These are phyloP conservation scores for Fusarium pseudocircinatum DNA, from an alignment of 2,329 filamentous ascomycete genomes.

Conservation along the genomic window DNA sequence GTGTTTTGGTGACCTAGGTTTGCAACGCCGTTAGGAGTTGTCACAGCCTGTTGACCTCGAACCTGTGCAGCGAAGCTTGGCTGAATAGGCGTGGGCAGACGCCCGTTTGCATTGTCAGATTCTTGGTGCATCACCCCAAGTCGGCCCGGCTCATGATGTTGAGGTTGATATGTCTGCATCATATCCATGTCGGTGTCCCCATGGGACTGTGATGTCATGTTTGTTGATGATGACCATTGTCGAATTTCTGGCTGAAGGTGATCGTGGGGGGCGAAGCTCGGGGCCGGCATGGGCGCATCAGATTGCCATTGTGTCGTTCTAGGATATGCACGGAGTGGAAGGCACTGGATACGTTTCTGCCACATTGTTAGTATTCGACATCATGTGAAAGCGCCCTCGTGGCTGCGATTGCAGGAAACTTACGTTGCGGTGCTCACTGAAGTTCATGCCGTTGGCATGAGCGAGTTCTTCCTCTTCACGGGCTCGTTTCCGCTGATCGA, in stretches of 20 bases:
- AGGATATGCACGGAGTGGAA: constrained; percentile 61
- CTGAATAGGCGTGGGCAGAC: constrained; percentile 69
- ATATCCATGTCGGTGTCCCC: constrained; percentile 61
- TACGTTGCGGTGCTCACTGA: constrained; percentile 63
- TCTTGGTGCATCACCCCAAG: constrained; percentile 24
- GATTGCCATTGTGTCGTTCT: constrained; percentile 44
- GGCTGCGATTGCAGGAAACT: constrained; percentile 33
- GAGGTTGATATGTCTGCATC: constrained; percentile 52
- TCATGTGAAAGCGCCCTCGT: background rate
- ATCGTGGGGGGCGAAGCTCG: constrained; percentile 54
- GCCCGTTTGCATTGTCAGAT: constrained; percentile 49
- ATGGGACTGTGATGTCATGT: constrained; percentile 22
- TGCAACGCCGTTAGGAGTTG: constrained; percentile 48
- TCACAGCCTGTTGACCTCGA: constrained; percentile 60
- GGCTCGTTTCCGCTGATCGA: constrained; percentile 56
- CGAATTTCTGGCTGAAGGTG: constrained; percentile 46
- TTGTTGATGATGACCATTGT: constrained; percentile 45
- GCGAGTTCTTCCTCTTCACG: constrained; percentile 57
- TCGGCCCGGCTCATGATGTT: constrained; percentile 15
- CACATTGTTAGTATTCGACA: constrained; percentile 33
- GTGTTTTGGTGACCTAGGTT: constrained; percentile 54
- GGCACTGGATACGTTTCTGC: constrained; percentile 65
- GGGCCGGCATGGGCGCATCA: constrained; percentile 50
- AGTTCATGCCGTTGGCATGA: constrained; percentile 52
- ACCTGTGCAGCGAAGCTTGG: constrained; percentile 66